Evolutionary conservation across 805 yeast species (phyloP), one percentile per base, ranked within the genome.

Genomic region (Teunomyces barrocoloradensis): DNA sequence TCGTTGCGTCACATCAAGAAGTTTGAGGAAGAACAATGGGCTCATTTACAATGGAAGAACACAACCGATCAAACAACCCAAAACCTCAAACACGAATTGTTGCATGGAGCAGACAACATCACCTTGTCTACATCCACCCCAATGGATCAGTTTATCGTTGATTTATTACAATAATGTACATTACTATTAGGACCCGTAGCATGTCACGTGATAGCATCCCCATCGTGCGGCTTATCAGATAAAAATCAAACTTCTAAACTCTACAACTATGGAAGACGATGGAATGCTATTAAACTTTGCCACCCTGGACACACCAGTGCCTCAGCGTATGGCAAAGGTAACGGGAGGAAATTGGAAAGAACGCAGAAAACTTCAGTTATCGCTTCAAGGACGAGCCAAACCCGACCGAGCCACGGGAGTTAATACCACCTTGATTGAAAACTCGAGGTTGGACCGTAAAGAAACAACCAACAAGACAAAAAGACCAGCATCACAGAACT

Each of bases 261-360:
- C 6, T 11, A 21, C 15, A 18, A 40, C n/a, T 12, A 40, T 40
- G 43, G 69, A 68, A 34, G 94, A 85, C 59, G 94, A 84, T 64
- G 89, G 88, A 2, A 58, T 91, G 66, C 66, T 91, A 57, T 63
- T 92, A 58, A 92, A 92, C 63, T 84, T 92, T 59, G 78, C 84
- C 25, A 37, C 40, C 18, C 40, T 37, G 40, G 29, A 37, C 17
- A 37, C 40, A 12, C 40, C 40, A 21, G 67, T 75, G 3, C 73
- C 76, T n/a, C 52, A 53, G 48, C 57, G 44, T 10, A 44, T 50
- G 13, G 18, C 47, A 53, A 81, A 77, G 58, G 77, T 82, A 2
- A 71, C 78, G 2, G 92, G 92, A 32, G 96, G 95, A 12, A 78
- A 77, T 53, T 89, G 96, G 96, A 84, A 79, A 56, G 95, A 89